Percentiles rank a stretch among this genome's conserved stretches.
Evolutionary conservation across 306 rosid genomes (phyloP).

Genomic region (Coriaria nepalensis): DNA sequence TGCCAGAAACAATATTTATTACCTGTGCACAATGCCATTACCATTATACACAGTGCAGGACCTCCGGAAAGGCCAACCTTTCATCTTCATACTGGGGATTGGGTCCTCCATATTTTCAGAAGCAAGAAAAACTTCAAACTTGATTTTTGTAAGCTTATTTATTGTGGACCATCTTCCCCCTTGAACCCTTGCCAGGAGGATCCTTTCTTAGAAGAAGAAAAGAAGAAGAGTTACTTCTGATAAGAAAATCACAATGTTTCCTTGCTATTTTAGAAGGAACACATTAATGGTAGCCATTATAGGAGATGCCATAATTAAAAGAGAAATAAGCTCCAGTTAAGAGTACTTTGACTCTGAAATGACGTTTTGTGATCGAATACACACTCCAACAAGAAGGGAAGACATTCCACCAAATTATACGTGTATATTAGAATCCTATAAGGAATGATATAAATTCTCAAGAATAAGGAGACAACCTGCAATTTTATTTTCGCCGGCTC

Average conservation of each 20-base stretch:
- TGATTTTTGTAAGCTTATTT: slow-evolving; percentile 40
- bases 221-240: too few species aligned
- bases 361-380: too few species aligned
- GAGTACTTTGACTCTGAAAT: too few species aligned
- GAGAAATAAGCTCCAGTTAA: too few species aligned
- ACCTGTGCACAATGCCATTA: slow-evolving; percentile 75
- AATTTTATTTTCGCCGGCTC: too few species aligned
- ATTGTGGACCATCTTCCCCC: slow-evolving; percentile 27
- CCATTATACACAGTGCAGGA: slow-evolving; percentile 53
- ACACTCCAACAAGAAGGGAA: too few species aligned
- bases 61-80: slow-evolving; percentile 54
- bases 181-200: slow-evolving; percentile 63
- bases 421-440: too few species aligned
- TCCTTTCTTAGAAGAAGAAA: slow-evolving; percentile 37
- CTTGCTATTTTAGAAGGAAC: not conserved
- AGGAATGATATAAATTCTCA: too few species aligned
- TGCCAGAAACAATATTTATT: slow-evolving; percentile 1
- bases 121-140: slow-evolving; percentile 36
- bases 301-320: too few species aligned
- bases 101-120: slow-evolving; percentile 25
- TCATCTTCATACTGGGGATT: slow-evolving; percentile 35
- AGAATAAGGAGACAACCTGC: too few species aligned
- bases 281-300: too few species aligned
- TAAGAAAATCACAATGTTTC: slow-evolving; percentile 1
- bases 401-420: too few species aligned